These are phyloP conservation scores for Aquilaria malaccensis DNA, from an alignment of 345 rosid genomes.

Conservation along the genomic window DNA sequence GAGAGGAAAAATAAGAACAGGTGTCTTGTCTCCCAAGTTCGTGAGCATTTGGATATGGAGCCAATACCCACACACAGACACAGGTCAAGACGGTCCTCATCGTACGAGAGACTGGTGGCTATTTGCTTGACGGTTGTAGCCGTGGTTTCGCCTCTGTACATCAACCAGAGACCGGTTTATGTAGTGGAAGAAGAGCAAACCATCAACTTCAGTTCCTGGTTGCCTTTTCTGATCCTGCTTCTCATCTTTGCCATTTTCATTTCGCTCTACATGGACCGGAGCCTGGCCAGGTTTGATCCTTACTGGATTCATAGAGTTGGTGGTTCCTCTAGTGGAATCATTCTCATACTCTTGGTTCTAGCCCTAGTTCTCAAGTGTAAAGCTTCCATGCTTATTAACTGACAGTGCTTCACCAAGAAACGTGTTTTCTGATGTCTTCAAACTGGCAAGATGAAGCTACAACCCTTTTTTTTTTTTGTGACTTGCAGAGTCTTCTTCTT, in stretches of 20 bases:
- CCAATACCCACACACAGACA: slow-evolving; percentile 3
- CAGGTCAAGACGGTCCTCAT: slow-evolving; percentile 25
- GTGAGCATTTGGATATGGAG: slow-evolving; percentile 3
- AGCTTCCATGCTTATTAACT: slow-evolving; percentile 11
- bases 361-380: slow-evolving; percentile 53
- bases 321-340: slow-evolving; percentile 80
- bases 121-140: slow-evolving; percentile 48
- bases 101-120: slow-evolving; percentile 46
- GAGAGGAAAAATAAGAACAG: no score
- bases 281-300: slow-evolving; percentile 65
- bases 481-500: no score
- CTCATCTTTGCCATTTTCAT: slow-evolving; percentile 44
- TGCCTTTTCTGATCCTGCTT: slow-evolving; percentile 50
- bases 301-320: slow-evolving; percentile 88
- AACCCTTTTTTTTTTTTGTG: no score
- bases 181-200: slow-evolving; percentile 38
- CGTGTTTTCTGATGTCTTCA: no score
- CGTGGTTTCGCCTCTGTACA: slow-evolving; percentile 66
- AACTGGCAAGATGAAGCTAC: no score
- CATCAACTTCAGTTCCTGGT: slow-evolving; percentile 26
- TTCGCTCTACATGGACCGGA: slow-evolving; percentile 49
- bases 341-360: slow-evolving; percentile 58
- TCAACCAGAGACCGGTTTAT: slow-evolving; percentile 27
- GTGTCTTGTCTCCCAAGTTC: no score
- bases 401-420: no score